Evolutionary conservation across 2,329 filamentous ascomycete species (phyloP).

Genomic region (Neonectria magnoliae): DNA sequence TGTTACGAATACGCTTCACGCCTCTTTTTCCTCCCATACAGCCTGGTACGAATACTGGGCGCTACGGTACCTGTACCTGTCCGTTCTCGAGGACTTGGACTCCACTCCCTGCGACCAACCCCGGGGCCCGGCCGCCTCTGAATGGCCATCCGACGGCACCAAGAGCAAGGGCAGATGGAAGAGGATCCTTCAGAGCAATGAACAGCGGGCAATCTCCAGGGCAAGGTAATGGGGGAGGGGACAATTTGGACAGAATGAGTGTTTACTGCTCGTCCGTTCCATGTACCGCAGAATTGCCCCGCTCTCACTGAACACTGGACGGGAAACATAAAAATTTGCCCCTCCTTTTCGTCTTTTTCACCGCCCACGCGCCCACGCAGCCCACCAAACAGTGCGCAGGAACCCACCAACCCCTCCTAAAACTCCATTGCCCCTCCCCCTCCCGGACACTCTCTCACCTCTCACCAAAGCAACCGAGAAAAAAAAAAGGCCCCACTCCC

Average conservation of each 20-base stretch:
- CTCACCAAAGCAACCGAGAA: constrained; percentile 17
- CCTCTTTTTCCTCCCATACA: constrained; percentile 9
- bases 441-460: constrained; percentile 24
- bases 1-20: constrained; percentile 25
- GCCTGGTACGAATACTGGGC: not conserved
- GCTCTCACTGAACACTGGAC: constrained; percentile 5
- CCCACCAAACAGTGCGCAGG: constrained; percentile 15
- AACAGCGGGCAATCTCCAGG: not conserved
- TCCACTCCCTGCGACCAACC: not conserved
- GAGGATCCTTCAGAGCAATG: not conserved
- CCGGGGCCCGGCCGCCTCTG: not conserved
- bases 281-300: constrained; percentile 8
- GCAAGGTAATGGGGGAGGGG: not conserved
- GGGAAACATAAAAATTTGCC: constrained; percentile 41
- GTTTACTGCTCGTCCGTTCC: not conserved
- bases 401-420: constrained; percentile 26
- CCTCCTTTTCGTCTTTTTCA: constrained; percentile 44
- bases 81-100: constrained; percentile 14
- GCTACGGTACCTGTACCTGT: constrained; percentile 29
- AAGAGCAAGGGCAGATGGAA: not conserved
- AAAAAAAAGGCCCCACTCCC: constrained; percentile 31
- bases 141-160: not conserved
- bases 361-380: constrained; percentile 33
- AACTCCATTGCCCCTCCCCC: constrained; percentile 19
- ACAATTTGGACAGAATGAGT: not conserved